phyloP scores from a whole-genome alignment of 495 filamentous ascomycete genomes.

The Penicillium parvum region DNA sequence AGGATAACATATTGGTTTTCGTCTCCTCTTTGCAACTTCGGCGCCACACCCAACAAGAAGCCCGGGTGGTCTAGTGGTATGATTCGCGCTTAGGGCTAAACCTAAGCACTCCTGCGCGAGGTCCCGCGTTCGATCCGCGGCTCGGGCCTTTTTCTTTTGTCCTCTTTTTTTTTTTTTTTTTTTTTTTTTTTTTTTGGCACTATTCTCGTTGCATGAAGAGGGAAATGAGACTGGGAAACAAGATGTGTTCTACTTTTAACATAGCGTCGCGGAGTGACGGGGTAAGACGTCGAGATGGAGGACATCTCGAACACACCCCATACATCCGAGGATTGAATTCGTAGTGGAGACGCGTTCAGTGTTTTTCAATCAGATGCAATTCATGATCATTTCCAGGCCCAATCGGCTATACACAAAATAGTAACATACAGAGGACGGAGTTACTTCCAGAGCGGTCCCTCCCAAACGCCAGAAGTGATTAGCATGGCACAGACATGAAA shows the following conservation, averaged over 20 bases:
- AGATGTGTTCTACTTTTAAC: too few species aligned
- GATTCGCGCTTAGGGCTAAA: constrained; percentile 42
- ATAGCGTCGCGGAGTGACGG: too few species aligned
- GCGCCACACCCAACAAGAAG: neutral
- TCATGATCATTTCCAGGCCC: neutral
- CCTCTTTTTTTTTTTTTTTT: constrained; percentile 1
- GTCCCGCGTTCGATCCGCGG: constrained; percentile 19
- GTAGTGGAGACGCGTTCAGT: too few species aligned
- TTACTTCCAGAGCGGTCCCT: constrained; percentile 6
- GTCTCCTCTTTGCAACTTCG: neutral
- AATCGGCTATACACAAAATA: neutral
- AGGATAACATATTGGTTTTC: neutral
- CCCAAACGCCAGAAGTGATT: constrained; percentile 21
- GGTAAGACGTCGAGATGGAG: too few species aligned
- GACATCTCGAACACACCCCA: too few species aligned
- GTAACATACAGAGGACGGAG: neutral
- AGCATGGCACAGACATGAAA: constrained; percentile 7
- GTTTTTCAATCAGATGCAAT: too few species aligned
- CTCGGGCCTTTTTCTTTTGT: constrained; percentile 12
- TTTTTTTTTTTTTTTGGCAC: neutral
- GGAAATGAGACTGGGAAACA: too few species aligned
- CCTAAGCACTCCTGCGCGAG: constrained; percentile 30
- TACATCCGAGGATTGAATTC: too few species aligned
- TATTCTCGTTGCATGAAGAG: too few species aligned
- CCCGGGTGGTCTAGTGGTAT: constrained; percentile 43